Percentiles rank a stretch among this genome's conserved stretches.
phyloP scores from a whole-genome alignment of 768 basidiomycete genomes.

The Amanita fuliginea region DNA sequence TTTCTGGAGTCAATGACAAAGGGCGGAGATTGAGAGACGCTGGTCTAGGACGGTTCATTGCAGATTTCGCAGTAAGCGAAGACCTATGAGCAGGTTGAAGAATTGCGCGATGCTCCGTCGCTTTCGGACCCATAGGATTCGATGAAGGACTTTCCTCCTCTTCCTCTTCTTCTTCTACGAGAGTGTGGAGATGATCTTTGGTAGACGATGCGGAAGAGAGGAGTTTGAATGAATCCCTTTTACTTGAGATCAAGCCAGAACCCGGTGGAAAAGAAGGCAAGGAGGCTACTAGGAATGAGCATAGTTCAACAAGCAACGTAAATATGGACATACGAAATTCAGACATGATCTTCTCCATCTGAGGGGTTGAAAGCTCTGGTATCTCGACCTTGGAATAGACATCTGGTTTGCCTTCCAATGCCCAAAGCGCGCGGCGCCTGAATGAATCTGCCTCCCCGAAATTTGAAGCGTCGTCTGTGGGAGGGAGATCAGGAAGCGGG shows the following conservation, averaged over 20 bases:
- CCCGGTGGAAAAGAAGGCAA: slow-evolving; percentile 49
- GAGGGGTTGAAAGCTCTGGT: slow-evolving; percentile 59
- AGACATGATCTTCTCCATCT: slow-evolving; percentile 42
- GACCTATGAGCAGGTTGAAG: neutral
- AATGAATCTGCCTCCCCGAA: slow-evolving; percentile 69
- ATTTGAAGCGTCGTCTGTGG: slow-evolving; percentile 59
- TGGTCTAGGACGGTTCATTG: slow-evolving; percentile 48
- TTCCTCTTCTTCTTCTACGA: slow-evolving; percentile 82
- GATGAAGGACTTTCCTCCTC: slow-evolving; percentile 28
- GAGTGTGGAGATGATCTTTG: slow-evolving; percentile 70
- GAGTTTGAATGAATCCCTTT: slow-evolving; percentile 78
- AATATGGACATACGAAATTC: slow-evolving; percentile 66
- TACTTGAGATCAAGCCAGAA: slow-evolving; percentile 30
- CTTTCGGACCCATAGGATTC: neutral
- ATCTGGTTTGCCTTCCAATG: slow-evolving; percentile 77
- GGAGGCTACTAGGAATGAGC: slow-evolving; percentile 28
- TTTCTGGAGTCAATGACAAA: slow-evolving; percentile 55
- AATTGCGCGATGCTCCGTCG: neutral
- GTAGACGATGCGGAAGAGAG: slow-evolving; percentile 46
- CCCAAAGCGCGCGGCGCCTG: slow-evolving; percentile 73
- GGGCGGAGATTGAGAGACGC: slow-evolving; percentile 57
- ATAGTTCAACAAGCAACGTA: slow-evolving; percentile 8
- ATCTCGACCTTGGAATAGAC: slow-evolving; percentile 74
- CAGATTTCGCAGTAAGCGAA: slow-evolving; percentile 16
- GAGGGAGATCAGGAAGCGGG: slow-evolving; percentile 53